A percentile compares a stretch with the other conserved stretches of the same genome.
Evolutionary conservation across 805 yeast genomes (phyloP).

Genomic region (Ogataea kodamae): DNA sequence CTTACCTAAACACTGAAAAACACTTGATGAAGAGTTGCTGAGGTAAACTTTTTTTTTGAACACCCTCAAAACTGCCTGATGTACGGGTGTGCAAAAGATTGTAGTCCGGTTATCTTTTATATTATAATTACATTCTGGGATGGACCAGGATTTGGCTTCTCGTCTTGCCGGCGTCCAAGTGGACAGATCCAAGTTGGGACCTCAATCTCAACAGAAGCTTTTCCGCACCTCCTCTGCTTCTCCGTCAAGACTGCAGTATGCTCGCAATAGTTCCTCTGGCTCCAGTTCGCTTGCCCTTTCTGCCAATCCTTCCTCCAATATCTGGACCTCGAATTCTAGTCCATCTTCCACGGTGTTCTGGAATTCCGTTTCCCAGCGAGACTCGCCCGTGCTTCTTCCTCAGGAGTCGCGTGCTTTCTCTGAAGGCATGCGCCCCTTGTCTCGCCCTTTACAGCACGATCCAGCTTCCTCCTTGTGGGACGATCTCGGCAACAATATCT

Average conservation of each 20-base stretch:
- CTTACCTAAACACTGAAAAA: constrained; percentile 10
- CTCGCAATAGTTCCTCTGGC: constrained; percentile 2
- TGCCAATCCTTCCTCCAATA: constrained; percentile 5
- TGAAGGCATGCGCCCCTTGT: constrained; percentile 8
- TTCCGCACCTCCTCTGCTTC: constrained; percentile 20
- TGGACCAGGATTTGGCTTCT: constrained; percentile 11
- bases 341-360: constrained; percentile 10
- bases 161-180: constrained; percentile 3
- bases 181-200: constrained; percentile 24
- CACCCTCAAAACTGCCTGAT: constrained; percentile 1
- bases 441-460: not conserved
- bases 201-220: constrained; percentile 28
- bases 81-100: constrained; percentile 7
- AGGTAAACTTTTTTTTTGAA: constrained; percentile 8
- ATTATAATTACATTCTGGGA: constrained; percentile 9
- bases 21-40: constrained; percentile 11
- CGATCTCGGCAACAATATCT: constrained; percentile 15
- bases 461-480: constrained; percentile 16
- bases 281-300: constrained; percentile 2
- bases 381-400: constrained; percentile 6
- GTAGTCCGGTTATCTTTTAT: constrained; percentile 2
- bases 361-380: constrained; percentile 6
- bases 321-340: constrained; percentile 7
- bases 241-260: constrained; percentile 3
- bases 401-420: constrained; percentile 8